Conservation (phyloP, 2,329 filamentous ascomycete species). For the Sporothrix globosa region DNA sequence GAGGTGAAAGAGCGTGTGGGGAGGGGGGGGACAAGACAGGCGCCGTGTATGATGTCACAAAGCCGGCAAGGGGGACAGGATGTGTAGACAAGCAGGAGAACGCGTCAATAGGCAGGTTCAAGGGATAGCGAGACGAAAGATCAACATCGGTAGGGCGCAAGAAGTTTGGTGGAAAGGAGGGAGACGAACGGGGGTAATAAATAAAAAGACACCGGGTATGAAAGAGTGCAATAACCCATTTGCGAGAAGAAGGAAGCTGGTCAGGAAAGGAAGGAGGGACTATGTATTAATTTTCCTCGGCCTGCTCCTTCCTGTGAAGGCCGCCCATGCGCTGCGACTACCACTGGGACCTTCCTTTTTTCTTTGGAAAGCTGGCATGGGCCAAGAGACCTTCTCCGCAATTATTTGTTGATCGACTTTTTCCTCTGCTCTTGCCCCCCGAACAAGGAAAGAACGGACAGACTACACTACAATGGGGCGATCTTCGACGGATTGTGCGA, state of each 20-base stretch:
- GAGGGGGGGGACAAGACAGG: background rate
- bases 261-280: conserved; percentile 2
- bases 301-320: conserved; percentile 15
- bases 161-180: background rate
- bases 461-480: background rate
- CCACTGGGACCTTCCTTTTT: conserved; percentile 21
- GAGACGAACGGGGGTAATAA: background rate
- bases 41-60: background rate
- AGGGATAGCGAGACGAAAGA: background rate
- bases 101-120: background rate
- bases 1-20: background rate
- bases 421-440: background rate
- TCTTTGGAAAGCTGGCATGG: conserved; percentile 2
- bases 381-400: conserved; percentile 14
- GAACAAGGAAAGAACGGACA: conserved; percentile 9
- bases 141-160: background rate
- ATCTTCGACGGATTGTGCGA: background rate
- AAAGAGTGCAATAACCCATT: background rate
- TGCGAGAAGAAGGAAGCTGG: background rate
- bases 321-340: background rate
- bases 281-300: background rate
- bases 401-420: conserved; percentile 2
- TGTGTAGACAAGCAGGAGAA: background rate
- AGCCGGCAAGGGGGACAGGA: background rate
- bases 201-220: background rate